A percentile compares a stretch with the other conserved stretches of the same genome.
phyloP scores from a whole-genome alignment of 306 rosid species.

The Ziziphus jujuba region DNA sequence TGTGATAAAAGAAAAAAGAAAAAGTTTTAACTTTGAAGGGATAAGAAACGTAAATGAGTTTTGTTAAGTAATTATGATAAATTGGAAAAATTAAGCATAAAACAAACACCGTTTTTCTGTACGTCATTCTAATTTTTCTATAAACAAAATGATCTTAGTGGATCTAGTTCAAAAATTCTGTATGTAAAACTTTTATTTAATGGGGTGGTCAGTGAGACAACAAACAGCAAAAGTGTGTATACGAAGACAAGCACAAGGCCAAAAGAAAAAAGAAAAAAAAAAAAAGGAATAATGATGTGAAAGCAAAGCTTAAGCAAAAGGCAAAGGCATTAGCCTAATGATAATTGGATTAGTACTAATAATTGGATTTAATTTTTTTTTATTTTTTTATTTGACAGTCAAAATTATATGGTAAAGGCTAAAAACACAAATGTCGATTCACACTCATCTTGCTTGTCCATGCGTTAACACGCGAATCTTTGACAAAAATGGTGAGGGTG shows the following conservation, averaged over 20 bases:
- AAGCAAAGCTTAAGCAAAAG: conserved; percentile 27
- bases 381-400: conserved; percentile 34
- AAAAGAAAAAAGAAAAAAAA: background rate
- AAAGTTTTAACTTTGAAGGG: too few species aligned
- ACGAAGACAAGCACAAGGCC: conserved; percentile 33
- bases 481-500: conserved; percentile 49
- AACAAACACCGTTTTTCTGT: too few species aligned
- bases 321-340: conserved; percentile 23
- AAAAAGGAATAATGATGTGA: conserved; percentile 28
- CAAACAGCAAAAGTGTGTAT: conserved; percentile 24
- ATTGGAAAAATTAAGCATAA: too few species aligned
- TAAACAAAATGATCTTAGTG: too few species aligned
- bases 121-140: too few species aligned
- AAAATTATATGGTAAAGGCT: conserved; percentile 40
- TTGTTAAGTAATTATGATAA: too few species aligned
- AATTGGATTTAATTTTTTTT: conserved; percentile 19
- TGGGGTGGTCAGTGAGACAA: too few species aligned
- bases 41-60: too few species aligned
- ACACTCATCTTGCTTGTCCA: conserved; percentile 49
- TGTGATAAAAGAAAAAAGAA: too few species aligned
- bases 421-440: conserved; percentile 43
- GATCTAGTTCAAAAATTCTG: too few species aligned
- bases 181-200: too few species aligned
- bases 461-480: conserved; percentile 60
- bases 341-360: conserved; percentile 46